Evolutionary conservation across 1,139 yeast genomes (phyloP).

Genomic region (Zhuliangozyma parablackwelliae): DNA sequence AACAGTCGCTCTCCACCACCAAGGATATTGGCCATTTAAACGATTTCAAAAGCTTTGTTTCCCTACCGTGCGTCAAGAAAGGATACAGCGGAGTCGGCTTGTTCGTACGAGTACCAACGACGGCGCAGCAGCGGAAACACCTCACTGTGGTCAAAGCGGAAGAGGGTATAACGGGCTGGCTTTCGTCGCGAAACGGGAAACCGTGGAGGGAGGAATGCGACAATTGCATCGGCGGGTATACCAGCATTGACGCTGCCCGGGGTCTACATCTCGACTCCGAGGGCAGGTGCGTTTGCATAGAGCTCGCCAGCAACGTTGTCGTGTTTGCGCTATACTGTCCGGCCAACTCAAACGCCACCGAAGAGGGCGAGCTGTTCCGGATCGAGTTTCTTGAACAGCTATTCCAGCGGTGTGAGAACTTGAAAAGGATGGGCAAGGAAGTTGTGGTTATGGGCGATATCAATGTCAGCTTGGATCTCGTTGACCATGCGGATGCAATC

Average conservation of each 20-base stretch:
- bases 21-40: conserved; percentile 50
- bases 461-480: conserved; percentile 72
- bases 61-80: conserved; percentile 61
- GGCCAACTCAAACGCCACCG: conserved; percentile 73
- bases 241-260: conserved; percentile 31
- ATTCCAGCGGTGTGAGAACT: conserved; percentile 54
- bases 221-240: conserved; percentile 70
- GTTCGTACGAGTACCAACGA: conserved; percentile 55
- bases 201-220: conserved; percentile 21
- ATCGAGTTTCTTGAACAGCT: conserved; percentile 53
- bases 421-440: conserved; percentile 52
- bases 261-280: conserved; percentile 65
- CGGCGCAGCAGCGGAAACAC: conserved; percentile 33
- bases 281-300: conserved; percentile 77
- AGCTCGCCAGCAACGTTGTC: conserved; percentile 58
- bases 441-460: conserved; percentile 86
- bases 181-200: conserved; percentile 20
- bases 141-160: conserved; percentile 68
- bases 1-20: conserved; percentile 38
- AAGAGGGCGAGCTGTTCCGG: conserved; percentile 65
- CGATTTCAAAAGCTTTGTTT: conserved; percentile 60
- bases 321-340: conserved; percentile 86
- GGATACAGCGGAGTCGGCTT: conserved; percentile 94
- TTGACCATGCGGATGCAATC: conserved; percentile 76
- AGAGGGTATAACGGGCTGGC: conserved; percentile 82